Base-by-base conservation (phyloP, 2,329 filamentous ascomycete genomes). In the Colletotrichum endophyticum region DNA sequence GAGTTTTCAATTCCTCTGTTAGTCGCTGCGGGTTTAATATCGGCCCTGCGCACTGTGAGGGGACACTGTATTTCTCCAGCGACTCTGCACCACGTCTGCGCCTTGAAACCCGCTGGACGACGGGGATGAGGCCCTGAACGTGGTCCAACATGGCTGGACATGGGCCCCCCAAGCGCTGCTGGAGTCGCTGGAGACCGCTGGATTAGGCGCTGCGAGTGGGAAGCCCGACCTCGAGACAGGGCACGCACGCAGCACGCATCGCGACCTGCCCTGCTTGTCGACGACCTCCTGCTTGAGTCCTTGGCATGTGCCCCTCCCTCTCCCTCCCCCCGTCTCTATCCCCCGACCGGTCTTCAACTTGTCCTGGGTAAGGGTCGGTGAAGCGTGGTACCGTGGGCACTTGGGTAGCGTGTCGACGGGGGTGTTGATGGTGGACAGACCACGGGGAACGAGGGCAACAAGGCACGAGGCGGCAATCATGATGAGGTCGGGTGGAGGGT, bases 1-100 rank as follows among this genome's bases (percentile, higher is more conserved):
- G 73, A 76, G 73, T 76, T 76, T 76, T 76, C 70, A 25, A 69
- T 28, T 49, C 39, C 39, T 49, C 39, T 49, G 39, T 49, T 64
- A 71, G 70, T 73, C 59, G 56, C 64, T 32, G 59, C 63, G 56
- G 34, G 39, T 64, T 64, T 68, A 25, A 36, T 70, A 19, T 69
- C 57, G 57, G 7, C 9, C 4, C 8, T 27, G 28, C 57, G 27
- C 64, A 64, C 69, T 36, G 73, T 75, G 59, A 64, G n/a, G n/a
- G 15, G 27, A 27, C 64, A 69, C 57, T 69, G 73, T 68, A 68
- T 64, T 64, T 64, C 61, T 64, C 44, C 72, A 74, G 59, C 49
- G 67, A 66, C 25, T 25, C 16, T 64, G 61, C 61, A 64, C 32
- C 28, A 36, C 13, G 30, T 22, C 28, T 36, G 28, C 61, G 27